These are phyloP conservation scores for Eucalyptus urophylla DNA, from an alignment of 345 rosid genomes.

Conservation along the genomic window DNA sequence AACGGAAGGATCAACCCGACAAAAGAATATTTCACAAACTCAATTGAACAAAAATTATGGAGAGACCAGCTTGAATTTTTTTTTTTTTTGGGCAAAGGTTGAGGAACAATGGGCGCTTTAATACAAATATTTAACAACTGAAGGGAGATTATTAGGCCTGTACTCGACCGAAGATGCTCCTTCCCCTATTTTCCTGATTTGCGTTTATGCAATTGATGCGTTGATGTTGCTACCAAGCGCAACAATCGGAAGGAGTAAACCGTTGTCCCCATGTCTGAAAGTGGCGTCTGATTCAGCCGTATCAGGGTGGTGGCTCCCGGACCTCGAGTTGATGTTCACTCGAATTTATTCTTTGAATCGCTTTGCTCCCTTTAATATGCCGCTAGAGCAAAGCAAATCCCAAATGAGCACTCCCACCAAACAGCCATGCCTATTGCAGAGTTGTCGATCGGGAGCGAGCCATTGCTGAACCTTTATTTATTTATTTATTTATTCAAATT, in stretches of 20 bases:
- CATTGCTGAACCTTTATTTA: background rate
- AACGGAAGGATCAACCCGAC: background rate
- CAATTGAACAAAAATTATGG: background rate
- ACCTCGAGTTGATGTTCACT: background rate
- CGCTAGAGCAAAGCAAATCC: background rate
- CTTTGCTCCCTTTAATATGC: background rate
- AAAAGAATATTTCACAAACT: background rate
- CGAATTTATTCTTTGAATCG: background rate
- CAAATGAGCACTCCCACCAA: background rate
- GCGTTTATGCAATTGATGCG: background rate
- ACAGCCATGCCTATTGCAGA: background rate
- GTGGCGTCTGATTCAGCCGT: background rate
- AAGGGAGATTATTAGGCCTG: background rate
- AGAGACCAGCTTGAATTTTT: background rate
- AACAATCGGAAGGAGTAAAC: background rate
- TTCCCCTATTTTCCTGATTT: background rate
- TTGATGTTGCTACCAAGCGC: background rate
- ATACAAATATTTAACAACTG: background rate
- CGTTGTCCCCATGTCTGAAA: background rate
- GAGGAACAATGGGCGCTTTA: background rate
- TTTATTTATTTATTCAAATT: background rate
- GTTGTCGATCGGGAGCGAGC: background rate
- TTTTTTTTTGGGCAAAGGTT: background rate
- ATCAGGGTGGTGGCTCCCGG: background rate
- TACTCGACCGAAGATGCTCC: background rate